Evolutionary conservation across 768 basidiomycete genomes (phyloP).

Genomic region (Phylloporus sp.): DNA sequence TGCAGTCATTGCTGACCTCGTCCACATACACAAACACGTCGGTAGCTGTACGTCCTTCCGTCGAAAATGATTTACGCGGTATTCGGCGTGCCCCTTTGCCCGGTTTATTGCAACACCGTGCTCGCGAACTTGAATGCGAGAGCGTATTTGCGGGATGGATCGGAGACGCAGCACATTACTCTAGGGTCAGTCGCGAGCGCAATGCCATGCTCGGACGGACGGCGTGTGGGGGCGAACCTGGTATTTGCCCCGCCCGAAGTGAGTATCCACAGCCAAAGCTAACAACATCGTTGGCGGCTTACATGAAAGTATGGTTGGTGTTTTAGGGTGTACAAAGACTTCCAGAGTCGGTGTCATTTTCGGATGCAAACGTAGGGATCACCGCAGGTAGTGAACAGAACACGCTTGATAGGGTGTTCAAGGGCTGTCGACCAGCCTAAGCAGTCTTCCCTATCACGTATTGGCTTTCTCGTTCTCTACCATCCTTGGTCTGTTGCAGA

Average conservation of each 20-base stretch:
- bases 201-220: not conserved
- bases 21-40: not conserved
- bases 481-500: no score
- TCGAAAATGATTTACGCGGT: not conserved
- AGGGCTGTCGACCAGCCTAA: no score
- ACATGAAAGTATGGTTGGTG: not conserved
- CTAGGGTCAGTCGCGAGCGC: not conserved
- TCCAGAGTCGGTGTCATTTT: no score
- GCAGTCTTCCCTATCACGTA: no score
- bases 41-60: not conserved
- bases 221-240: not conserved
- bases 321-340: not conserved
- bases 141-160: not conserved
- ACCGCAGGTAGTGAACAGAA: no score
- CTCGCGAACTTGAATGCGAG: not conserved
- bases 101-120: not conserved
- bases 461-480: no score
- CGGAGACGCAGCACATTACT: not conserved
- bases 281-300: not conserved
- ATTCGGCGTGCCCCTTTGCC: not conserved
- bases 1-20: not conserved
- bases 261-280: not conserved
- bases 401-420: no score
- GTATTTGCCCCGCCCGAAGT: not conserved
- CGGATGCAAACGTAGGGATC: not conserved